phyloP scores from a whole-genome alignment of 2,329 filamentous ascomycete species.

The Stylonectria norvegica region DNA sequence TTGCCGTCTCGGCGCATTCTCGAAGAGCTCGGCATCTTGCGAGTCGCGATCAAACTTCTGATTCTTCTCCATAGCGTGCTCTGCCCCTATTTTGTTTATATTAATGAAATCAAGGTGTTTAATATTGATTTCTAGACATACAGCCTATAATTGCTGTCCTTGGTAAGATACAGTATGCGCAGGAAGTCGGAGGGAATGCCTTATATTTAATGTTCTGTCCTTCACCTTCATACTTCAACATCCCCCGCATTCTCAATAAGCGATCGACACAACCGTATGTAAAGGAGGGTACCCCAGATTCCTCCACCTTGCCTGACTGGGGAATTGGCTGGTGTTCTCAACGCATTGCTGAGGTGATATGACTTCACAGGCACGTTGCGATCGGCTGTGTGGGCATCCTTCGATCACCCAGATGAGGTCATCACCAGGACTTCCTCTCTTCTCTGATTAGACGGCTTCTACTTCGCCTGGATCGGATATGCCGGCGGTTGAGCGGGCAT shows the following conservation, averaged over 20 bases:
- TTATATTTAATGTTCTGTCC: too few relatives aligned
- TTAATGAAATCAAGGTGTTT: too few relatives aligned
- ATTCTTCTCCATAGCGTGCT: conserved; percentile 4
- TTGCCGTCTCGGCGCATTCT: conserved; percentile 5
- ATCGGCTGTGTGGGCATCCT: not conserved
- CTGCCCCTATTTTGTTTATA: not conserved
- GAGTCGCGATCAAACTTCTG: not conserved
- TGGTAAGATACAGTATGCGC: too few relatives aligned
- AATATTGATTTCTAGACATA: too few relatives aligned
- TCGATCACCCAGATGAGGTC: not conserved
- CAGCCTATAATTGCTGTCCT: too few relatives aligned
- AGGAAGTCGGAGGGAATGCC: too few relatives aligned
- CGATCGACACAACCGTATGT: too few relatives aligned
- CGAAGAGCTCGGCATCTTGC: conserved; percentile 1
- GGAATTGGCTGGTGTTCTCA: not conserved
- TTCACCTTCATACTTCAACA: too few relatives aligned
- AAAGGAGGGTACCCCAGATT: too few relatives aligned
- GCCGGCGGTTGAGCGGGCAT: not conserved
- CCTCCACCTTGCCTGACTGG: too few relatives aligned
- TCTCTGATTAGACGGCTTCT: not conserved
- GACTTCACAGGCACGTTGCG: not conserved
- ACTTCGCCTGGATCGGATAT: too few relatives aligned
- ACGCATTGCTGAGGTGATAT: not conserved
- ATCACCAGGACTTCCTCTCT: conserved; percentile 1
- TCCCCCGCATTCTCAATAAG: too few relatives aligned